These are phyloP conservation scores for Diplocarpon rosae DNA, from an alignment of 2,329 filamentous ascomycete species.

Conservation along the genomic window DNA sequence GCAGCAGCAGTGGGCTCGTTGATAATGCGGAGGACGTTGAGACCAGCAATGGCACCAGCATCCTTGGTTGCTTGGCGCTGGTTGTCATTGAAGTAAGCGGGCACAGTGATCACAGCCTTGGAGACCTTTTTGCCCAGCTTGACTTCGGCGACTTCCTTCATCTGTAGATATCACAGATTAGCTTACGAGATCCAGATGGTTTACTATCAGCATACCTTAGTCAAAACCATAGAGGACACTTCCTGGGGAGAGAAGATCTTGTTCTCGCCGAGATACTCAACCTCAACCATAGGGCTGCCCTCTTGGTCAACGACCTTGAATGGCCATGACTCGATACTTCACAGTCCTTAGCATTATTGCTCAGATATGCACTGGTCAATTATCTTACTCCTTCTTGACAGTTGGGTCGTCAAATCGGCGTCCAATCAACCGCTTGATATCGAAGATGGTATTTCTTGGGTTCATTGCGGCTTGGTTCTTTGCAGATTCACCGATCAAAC, in stretches of 20 bases:
- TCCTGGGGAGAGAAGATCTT: constrained; percentile 98
- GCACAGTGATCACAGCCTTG: constrained; percentile 98
- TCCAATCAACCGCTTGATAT: constrained; percentile 99
- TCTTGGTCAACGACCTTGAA: constrained; percentile 94
- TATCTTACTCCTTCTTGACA: constrained; percentile 64
- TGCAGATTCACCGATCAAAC: constrained; percentile 96
- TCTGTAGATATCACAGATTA: constrained; percentile 40
- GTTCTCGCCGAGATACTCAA: constrained; percentile 85
- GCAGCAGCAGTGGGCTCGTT: constrained; percentile 98
- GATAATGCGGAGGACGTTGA: constrained; percentile 99
- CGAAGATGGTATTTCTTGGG: constrained; percentile 95
- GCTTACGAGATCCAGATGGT: background rate
- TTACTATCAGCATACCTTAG: constrained; percentile 58
- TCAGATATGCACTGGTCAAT: no score
- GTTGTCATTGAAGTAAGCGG: constrained; percentile 99
- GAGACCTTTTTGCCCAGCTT: constrained; percentile 98
- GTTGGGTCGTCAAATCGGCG: constrained; percentile 89
- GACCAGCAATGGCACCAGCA: constrained; percentile 90
- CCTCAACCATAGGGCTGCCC: constrained; percentile 83
- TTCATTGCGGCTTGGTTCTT: constrained; percentile 99
- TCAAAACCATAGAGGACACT: constrained; percentile 97
- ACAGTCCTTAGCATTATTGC: no score
- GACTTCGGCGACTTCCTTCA: constrained; percentile 98
- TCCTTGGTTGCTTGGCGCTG: constrained; percentile 99
- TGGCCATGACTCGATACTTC: constrained; percentile 80